Percentiles rank a stretch among this genome's conserved stretches.
Conservation (phyloP, 148 eudicot species). For the Polygonum aviculare region DNA sequence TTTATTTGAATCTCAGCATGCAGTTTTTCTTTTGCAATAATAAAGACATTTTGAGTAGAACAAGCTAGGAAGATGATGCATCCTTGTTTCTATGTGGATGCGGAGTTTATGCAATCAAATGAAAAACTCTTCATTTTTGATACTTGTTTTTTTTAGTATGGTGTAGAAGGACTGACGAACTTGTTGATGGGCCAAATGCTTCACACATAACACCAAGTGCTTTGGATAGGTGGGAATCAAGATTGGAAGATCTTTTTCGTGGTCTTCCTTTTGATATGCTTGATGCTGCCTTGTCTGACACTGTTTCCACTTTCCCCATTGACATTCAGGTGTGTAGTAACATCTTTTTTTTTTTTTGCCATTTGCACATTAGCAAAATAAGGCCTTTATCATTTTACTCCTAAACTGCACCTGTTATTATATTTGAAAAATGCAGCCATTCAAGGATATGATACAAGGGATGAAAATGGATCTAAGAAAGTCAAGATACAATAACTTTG, state of each 20-base stretch:
- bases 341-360: too few relatives aligned
- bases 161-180: constrained; percentile 99
- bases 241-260: constrained; percentile 73
- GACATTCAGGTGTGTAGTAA: constrained; percentile 72
- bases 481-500: constrained; percentile 82
- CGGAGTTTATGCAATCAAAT: neutral
- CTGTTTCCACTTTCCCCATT: constrained; percentile 81
- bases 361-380: too few relatives aligned
- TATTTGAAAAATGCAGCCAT: constrained; percentile 46
- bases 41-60: neutral
- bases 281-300: constrained; percentile 91
- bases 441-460: constrained; percentile 97
- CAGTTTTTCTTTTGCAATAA: neutral
- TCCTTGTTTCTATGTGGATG: neutral
- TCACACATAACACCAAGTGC: constrained; percentile 92
- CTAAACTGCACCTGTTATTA: too few relatives aligned
- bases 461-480: constrained; percentile 88
- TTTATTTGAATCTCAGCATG: neutral
- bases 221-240: constrained; percentile 90
- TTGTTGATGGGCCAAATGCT: constrained; percentile 97
- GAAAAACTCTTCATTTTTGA: neutral
- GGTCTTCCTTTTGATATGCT: constrained; percentile 98
- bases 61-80: neutral
- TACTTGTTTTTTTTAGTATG: constrained; percentile 47
- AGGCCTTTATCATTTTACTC: too few relatives aligned